Percentiles rank a stretch among this genome's conserved stretches.
Evolutionary conservation across 345 rosid genomes (phyloP).

Genomic region (Rhodamnia rubescens): DNA sequence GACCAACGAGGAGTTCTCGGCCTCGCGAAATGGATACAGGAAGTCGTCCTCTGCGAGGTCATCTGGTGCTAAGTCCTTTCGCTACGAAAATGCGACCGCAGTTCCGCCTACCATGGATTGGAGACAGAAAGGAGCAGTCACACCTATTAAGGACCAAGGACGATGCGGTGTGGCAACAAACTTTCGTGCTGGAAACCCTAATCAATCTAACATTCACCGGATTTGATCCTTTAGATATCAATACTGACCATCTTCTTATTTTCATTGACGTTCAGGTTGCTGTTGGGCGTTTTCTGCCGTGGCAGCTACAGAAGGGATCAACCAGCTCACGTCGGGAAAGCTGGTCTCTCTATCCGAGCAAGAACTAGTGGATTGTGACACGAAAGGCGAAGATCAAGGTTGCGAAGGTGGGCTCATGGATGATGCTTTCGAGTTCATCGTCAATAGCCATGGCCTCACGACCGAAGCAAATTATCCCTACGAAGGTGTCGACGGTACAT

Average conservation of each 20-base stretch:
- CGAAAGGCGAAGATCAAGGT: constrained; percentile 10
- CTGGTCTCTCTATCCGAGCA: constrained; percentile 46
- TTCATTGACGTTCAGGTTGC: too few species aligned
- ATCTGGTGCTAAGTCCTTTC: background rate
- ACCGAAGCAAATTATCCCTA: constrained; percentile 35
- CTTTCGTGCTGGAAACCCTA: background rate
- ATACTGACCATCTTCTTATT: background rate
- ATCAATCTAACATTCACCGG: too few species aligned
- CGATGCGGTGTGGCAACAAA: constrained; percentile 14
- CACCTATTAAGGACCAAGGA: constrained; percentile 35
- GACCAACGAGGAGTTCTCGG: constrained; percentile 10
- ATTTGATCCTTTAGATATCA: background rate
- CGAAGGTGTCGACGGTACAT: constrained; percentile 14
- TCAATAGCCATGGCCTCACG: constrained; percentile 26
- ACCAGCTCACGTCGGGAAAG: constrained; percentile 24
- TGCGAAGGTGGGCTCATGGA: constrained; percentile 32
- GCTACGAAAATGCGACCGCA: constrained; percentile 6
- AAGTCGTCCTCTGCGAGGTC: background rate
- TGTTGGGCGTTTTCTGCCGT: constrained; percentile 52
- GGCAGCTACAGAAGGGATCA: constrained; percentile 45
- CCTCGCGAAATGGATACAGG: background rate
- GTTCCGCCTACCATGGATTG: constrained; percentile 25
- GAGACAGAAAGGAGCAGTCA: constrained; percentile 27
- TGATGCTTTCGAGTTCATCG: constrained; percentile 30
- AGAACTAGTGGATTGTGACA: constrained; percentile 42